These are phyloP conservation scores for Candida tammaniensis DNA, from an alignment of 805 yeast species.

Conservation along the genomic window DNA sequence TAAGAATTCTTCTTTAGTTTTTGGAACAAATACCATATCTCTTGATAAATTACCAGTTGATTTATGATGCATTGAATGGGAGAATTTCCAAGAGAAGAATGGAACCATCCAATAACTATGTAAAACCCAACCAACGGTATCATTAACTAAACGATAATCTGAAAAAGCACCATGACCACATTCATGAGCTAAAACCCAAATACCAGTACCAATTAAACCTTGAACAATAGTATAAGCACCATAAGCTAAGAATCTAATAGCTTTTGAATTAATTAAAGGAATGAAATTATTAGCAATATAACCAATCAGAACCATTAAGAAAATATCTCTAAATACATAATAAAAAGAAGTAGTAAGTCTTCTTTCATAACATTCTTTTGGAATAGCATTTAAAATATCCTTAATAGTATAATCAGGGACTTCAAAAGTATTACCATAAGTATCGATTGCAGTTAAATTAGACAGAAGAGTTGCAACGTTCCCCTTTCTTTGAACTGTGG, in stretches of 20 bases:
- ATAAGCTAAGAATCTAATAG: conserved; percentile 45
- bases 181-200: conserved; percentile 88
- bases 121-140: conserved; percentile 77
- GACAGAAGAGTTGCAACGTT: conserved; percentile 37
- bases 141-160: conserved; percentile 69
- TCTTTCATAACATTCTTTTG: conserved; percentile 71
- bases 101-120: conserved; percentile 82
- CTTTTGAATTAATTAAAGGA: conserved; percentile 43
- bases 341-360: conserved; percentile 50
- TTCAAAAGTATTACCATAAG: conserved; percentile 62
- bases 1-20: conserved; percentile 57
- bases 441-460: conserved; percentile 45
- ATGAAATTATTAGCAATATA: conserved; percentile 53
- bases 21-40: conserved; percentile 85
- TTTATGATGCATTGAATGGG: conserved; percentile 87
- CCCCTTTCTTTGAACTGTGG: conserved; percentile 26
- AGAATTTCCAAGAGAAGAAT: conserved; percentile 81
- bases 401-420: conserved; percentile 77
- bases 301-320: conserved; percentile 42
- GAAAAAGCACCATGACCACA: conserved; percentile 89
- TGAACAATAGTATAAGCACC: conserved; percentile 10
- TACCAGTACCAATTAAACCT: conserved; percentile 71
- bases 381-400: conserved; percentile 70
- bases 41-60: conserved; percentile 80
- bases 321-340: conserved; percentile 68